Evolutionary conservation across 495 filamentous ascomycete species (phyloP), one percentile per base, ranked within the genome.

Genomic region (Annulohypoxylon nitens): DNA sequence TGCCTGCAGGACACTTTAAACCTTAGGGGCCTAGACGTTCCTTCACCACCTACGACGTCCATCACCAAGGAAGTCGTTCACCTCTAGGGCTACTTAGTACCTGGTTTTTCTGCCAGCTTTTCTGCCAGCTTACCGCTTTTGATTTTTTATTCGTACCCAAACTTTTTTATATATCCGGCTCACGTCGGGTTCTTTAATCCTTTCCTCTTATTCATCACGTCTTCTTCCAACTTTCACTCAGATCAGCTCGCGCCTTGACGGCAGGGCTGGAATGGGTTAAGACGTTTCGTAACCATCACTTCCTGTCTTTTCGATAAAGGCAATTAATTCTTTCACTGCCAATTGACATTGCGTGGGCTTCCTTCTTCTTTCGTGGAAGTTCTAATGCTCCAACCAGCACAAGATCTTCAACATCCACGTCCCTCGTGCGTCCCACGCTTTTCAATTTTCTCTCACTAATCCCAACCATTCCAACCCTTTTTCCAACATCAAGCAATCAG

Each of bases 351-450:
- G 11, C 20, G 41, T 64, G 50, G 41, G 30, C 43, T 45, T 33
- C 18, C 18, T 43, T 6, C 4, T 30, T 30, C 30, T 30, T 6
- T 30, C 30, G 30, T 30, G 30, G 30, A 30, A 6, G 30, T 30
- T 30, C 30, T 20, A 20, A 47, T 47, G n/a, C 18, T 47, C 43
- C 14, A 25, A 51, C 30, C 33, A 6, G 23, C 39, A 33, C 16
- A 9, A n/a, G 69, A 9, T 57, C 61, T 58, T 25, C 61, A 58
- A 74, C 69, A 53, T 51, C 26, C 41, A 26, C 12, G 9, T 61
- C 18, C 50, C 65, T 36, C 7, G 18, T 16, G 12, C 8, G 16
- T 6, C n/a, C 16, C 43, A 47, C 43, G 43, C 30, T 47, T 8
- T 47, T 47, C 43, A 47, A 3, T 5, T 9, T 20, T 16, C 53